Evolutionary conservation across 345 rosid species (phyloP).

Genomic region (Gossypium rotundifolium): DNA sequence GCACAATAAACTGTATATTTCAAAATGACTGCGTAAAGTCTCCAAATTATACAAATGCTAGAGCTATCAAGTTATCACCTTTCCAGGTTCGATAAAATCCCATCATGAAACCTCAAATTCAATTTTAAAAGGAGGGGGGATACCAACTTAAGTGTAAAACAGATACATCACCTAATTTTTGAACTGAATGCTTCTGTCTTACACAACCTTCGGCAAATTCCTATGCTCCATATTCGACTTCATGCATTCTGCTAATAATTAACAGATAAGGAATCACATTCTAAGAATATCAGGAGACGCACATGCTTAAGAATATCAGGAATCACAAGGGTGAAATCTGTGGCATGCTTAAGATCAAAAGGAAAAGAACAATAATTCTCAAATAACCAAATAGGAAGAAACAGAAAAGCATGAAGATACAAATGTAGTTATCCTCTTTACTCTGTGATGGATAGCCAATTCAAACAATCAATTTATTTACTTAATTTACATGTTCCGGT

Average conservation of each 20-base stretch:
- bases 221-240: background rate
- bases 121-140: background rate
- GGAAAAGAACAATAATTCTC: background rate
- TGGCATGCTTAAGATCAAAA: background rate
- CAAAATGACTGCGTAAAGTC: background rate
- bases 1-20: background rate
- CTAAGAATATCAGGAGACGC: background rate
- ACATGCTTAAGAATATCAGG: background rate
- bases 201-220: background rate
- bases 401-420: background rate
- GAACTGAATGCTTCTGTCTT: background rate
- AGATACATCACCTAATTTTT: background rate
- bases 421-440: background rate
- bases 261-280: background rate
- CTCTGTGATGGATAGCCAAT: background rate
- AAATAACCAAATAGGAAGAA: background rate
- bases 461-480: background rate
- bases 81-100: background rate
- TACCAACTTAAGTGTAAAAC: background rate
- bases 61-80: background rate
- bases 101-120: background rate
- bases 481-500: background rate
- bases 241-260: slow-evolving; percentile 1
- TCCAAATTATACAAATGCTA: background rate
- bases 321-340: background rate